phyloP scores from a whole-genome alignment of 371 early-diverging fungal genomes.

The Apophysomyces trapeziformis region DNA sequence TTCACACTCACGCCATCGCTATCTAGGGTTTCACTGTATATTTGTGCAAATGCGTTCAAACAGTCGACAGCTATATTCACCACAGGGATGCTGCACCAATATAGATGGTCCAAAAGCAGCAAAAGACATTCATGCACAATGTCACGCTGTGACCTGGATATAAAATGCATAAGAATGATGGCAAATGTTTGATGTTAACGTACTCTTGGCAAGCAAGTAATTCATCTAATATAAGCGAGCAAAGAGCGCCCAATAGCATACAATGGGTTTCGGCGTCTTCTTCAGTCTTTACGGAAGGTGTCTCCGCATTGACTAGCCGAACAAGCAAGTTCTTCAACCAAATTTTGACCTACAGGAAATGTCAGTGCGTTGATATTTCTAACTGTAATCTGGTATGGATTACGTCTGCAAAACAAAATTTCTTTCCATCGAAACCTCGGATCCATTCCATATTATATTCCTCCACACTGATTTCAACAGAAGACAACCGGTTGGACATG shows the following conservation, averaged over 20 bases:
- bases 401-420: constrained; percentile 37
- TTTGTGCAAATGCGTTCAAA: constrained; percentile 67
- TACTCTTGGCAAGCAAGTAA: constrained; percentile 39
- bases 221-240: constrained; percentile 61
- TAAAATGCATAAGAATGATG: background rate
- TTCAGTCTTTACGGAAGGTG: constrained; percentile 28
- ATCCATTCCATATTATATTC: constrained; percentile 27
- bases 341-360: constrained; percentile 38
- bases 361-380: background rate
- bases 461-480: constrained; percentile 32
- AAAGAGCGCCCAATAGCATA: constrained; percentile 61
- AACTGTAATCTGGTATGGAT: background rate
- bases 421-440: constrained; percentile 14
- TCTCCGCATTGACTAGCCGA: constrained; percentile 44
- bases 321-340: constrained; percentile 56
- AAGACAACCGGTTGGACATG: constrained; percentile 40
- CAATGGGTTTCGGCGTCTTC: constrained; percentile 53
- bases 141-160: constrained; percentile 43
- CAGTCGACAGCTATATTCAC: constrained; percentile 73
- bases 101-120: constrained; percentile 70
- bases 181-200: constrained; percentile 7
- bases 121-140: constrained; percentile 63
- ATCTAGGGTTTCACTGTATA: constrained; percentile 58
- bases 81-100: constrained; percentile 62
- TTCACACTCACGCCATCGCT: constrained; percentile 57